phyloP scores from a whole-genome alignment of 2,329 filamentous ascomycete species.

The Claviceps sp. region DNA sequence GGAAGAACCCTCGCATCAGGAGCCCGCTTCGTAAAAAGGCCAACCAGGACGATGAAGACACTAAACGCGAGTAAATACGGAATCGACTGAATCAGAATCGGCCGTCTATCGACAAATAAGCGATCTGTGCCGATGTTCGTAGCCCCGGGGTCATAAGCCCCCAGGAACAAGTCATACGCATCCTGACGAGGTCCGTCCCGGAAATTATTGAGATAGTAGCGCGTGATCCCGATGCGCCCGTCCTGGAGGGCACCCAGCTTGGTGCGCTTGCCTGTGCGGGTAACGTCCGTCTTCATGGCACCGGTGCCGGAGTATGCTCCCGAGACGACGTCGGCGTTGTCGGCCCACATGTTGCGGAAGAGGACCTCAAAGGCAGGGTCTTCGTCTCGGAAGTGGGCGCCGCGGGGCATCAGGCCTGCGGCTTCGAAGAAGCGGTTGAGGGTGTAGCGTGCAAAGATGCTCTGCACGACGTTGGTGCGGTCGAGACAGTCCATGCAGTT shows the following conservation, averaged over 20 bases:
- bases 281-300: slow-evolving; percentile 96
- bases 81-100: slow-evolving; percentile 80
- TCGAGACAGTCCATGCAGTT: slow-evolving; percentile 99
- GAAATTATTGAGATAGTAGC: slow-evolving; percentile 93
- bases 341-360: slow-evolving; percentile 96
- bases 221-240: slow-evolving; percentile 71
- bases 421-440: slow-evolving; percentile 83
- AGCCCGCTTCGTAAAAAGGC: slow-evolving; percentile 55
- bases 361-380: slow-evolving; percentile 74
- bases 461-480: slow-evolving; percentile 94
- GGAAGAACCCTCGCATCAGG: slow-evolving; percentile 69
- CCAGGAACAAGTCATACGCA: slow-evolving; percentile 87
- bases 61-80: slow-evolving; percentile 83
- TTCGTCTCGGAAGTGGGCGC: slow-evolving; percentile 62
- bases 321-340: slow-evolving; percentile 93
- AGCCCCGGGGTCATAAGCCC: slow-evolving; percentile 64
- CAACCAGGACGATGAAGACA: slow-evolving; percentile 68
- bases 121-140: slow-evolving; percentile 57
- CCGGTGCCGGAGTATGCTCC: slow-evolving; percentile 90
- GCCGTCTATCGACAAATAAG: slow-evolving; percentile 74
- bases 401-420: slow-evolving; percentile 61
- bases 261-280: slow-evolving; percentile 81
- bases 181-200: slow-evolving; percentile 87
- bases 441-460: slow-evolving; percentile 84
- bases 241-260: slow-evolving; percentile 77